Conservation (phyloP, 257 asterid species). For the Solanum dulcamara region DNA sequence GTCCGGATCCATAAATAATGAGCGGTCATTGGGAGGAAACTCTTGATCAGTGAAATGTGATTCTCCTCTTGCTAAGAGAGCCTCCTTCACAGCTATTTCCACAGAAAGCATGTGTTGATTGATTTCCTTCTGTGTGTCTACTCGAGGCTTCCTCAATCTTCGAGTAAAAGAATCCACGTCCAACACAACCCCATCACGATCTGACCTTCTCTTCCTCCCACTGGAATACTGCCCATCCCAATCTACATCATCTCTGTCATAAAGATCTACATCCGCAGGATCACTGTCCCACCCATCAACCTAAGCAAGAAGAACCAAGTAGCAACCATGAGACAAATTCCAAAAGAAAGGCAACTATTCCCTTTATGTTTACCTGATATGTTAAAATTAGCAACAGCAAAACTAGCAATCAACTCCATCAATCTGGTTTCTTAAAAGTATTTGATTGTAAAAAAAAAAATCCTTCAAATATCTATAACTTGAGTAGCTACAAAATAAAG, state of each 20-base stretch:
- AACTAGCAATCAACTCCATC: background rate
- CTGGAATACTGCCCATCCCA: slow-evolving; percentile 99
- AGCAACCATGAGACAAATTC: slow-evolving; percentile 2
- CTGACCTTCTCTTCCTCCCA: slow-evolving; percentile 91
- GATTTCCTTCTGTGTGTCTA: slow-evolving; percentile 88
- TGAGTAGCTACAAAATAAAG: background rate
- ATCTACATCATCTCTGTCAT: slow-evolving; percentile 93
- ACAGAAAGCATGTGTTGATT: slow-evolving; percentile 92
- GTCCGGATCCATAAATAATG: slow-evolving; percentile 82
- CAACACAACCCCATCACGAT: slow-evolving; percentile 61
- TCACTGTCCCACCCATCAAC: slow-evolving; percentile 99
- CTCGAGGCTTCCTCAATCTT: slow-evolving; percentile 84
- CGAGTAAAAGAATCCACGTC: slow-evolving; percentile 91
- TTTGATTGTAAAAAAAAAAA: background rate
- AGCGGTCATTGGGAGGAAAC: slow-evolving; percentile 88
- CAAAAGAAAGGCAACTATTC: background rate
- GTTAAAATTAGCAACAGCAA: background rate
- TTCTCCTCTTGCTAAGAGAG: slow-evolving; percentile 92
- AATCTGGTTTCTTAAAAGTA: background rate
- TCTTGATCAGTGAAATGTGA: slow-evolving; percentile 90
- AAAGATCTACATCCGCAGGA: slow-evolving; percentile 98
- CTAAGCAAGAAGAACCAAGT: slow-evolving; percentile 22
- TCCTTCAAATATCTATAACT: background rate
- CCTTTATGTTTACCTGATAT: background rate
- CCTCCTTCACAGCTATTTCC: slow-evolving; percentile 94